Base-by-base conservation (phyloP, 2,329 filamentous ascomycete genomes). In the Phaeoacremonium minimum region DNA sequence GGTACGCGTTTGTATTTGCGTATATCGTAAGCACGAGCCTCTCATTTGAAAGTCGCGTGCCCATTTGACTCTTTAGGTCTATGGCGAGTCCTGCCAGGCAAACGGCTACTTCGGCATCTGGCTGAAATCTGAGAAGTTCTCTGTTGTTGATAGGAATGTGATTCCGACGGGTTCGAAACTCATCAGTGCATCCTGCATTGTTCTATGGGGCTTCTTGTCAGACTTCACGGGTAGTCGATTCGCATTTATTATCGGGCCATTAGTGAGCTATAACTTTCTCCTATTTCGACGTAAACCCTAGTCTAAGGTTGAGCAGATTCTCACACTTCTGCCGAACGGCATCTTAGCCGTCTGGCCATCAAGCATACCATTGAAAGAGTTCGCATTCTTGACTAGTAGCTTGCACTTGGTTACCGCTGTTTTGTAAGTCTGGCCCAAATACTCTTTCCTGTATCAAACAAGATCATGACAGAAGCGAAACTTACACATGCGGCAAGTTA, bases 391-490 rank as follows among this genome's bases (percentile, higher is more conserved):
- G n/a, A 52, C 48, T 9, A 37, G 36, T 11, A 49, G 48, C 8
- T 43, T 56, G 2, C 53, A 57, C 15, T 46, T 60, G 1, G 57
- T 60, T 53, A 60, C 59, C 4, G 57, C 53, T 4, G 52, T 61
- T 2, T 58, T 54, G 55, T 58, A 45, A 33, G 51, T 46, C 16
- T 4, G 13, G 6, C 14, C 2, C 8, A 12, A 7, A 30, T n/a
- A 15, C 7, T 31, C 12, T 28, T 18, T 13, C 9, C 18, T 18
- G n/a, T 6, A n/a, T n/a, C n/a, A n/a, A n/a, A n/a, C n/a, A n/a
- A n/a, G n/a, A n/a, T n/a, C n/a, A n/a, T n/a, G n/a, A n/a, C n/a
- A n/a, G n/a, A n/a, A n/a, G n/a, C n/a, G n/a, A n/a, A n/a, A n/a
- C n/a, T n/a, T n/a, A n/a, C n/a, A 33, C 19, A 7, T 4, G 4